These are phyloP conservation scores for Fusarium floridanum DNA, from an alignment of 2,329 filamentous ascomycete genomes.

Conservation along the genomic window DNA sequence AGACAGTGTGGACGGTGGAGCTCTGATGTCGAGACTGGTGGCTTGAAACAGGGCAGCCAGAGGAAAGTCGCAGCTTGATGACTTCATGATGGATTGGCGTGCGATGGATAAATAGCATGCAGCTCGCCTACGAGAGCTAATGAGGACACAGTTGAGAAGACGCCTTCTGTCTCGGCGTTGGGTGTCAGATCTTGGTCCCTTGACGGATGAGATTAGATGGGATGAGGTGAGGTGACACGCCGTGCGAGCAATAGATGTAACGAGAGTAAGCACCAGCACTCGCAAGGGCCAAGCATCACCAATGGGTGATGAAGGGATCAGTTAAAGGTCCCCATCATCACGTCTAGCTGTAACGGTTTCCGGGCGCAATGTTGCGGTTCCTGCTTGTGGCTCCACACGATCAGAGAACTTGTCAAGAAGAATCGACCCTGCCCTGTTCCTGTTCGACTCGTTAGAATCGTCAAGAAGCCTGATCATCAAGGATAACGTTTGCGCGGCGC, in stretches of 20 bases:
- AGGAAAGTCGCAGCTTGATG: conserved; percentile 13
- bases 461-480: not conserved
- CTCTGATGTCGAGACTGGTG: conserved; percentile 19
- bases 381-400: conserved; percentile 24
- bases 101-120: conserved; percentile 2
- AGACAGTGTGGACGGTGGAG: conserved; percentile 25
- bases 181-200: conserved; percentile 13
- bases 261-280: conserved; percentile 16
- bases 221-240: conserved; percentile 31
- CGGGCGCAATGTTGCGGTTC: conserved; percentile 39
- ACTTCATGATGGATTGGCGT: conserved; percentile 8
- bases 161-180: not conserved
- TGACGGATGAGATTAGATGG: conserved; percentile 22
- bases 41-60: conserved; percentile 25
- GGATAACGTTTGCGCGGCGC: conserved; percentile 11
- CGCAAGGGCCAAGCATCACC: conserved; percentile 15
- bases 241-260: conserved; percentile 13
- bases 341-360: conserved; percentile 26
- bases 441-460: not conserved
- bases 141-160: not conserved
- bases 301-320: conserved; percentile 29
- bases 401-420: not conserved
- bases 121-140: conserved; percentile 6
- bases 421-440: not conserved
- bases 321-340: conserved; percentile 21